These are phyloP conservation scores for Tricholoma sp. DNA, from an alignment of 768 basidiomycete species.

Conservation along the genomic window DNA sequence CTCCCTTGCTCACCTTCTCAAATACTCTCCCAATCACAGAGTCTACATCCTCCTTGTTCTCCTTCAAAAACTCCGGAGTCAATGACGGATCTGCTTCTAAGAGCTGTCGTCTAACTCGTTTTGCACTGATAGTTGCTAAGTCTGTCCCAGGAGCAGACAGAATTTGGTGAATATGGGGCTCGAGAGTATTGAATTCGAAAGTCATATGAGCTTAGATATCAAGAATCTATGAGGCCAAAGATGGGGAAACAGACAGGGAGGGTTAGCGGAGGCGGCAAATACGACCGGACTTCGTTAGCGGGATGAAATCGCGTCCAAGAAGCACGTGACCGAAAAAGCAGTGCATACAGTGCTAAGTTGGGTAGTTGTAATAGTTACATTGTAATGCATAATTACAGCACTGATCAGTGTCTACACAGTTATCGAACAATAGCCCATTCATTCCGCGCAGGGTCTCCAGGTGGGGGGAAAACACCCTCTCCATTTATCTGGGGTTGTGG, in stretches of 20 bases:
- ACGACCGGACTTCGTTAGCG: neutral
- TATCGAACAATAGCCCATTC: constrained; percentile 64
- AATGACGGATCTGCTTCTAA: constrained; percentile 46
- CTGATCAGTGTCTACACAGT: constrained; percentile 15
- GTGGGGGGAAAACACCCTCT: constrained; percentile 53
- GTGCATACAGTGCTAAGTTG: no score
- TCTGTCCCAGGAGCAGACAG: constrained; percentile 74
- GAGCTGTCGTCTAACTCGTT: constrained; percentile 79
- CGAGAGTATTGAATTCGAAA: constrained; percentile 49
- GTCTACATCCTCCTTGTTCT: constrained; percentile 66
- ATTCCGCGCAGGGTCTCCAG: constrained; percentile 56
- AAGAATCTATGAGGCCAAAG: constrained; percentile 12
- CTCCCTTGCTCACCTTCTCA: constrained; percentile 45
- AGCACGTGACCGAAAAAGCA: constrained; percentile 15
- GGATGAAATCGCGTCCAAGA: constrained; percentile 8
- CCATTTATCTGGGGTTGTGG: constrained; percentile 31
- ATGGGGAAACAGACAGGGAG: constrained; percentile 9
- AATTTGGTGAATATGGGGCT: constrained; percentile 60
- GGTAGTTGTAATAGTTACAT: neutral
- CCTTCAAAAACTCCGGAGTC: constrained; percentile 56
- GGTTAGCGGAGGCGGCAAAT: constrained; percentile 5
- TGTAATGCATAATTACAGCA: constrained; percentile 10
- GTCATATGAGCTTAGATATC: constrained; percentile 33
- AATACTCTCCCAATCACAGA: constrained; percentile 62
- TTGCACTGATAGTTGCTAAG: constrained; percentile 78